Percentiles rank a stretch among this genome's conserved stretches.
phyloP scores from a whole-genome alignment of 2,329 filamentous ascomycete genomes.

The Aspergillus piperis region DNA sequence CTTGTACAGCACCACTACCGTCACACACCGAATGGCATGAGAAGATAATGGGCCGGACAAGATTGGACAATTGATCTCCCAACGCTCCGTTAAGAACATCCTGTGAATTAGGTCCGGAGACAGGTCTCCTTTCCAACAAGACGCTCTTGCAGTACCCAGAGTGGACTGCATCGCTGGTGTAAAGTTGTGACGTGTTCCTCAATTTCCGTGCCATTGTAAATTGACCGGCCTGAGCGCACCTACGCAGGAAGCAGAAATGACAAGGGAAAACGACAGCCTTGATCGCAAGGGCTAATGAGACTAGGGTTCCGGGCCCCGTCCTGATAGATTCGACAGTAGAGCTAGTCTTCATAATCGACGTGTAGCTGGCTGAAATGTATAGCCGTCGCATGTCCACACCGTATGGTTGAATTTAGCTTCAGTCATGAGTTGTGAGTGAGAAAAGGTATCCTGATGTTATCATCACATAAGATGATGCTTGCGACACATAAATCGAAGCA shows the following conservation, averaged over 20 bases:
- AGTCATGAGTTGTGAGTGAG: not conserved
- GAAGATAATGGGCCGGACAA: slow-evolving; percentile 29
- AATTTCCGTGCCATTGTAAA: slow-evolving; percentile 3
- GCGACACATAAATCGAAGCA: slow-evolving; percentile 1
- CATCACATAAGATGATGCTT: slow-evolving; percentile 2
- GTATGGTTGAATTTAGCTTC: not conserved
- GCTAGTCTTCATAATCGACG: not conserved
- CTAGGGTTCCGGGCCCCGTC: not conserved
- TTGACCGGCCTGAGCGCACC: not conserved
- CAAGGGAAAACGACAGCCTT: not conserved
- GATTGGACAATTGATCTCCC: slow-evolving; percentile 57
- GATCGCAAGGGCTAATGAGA: not conserved
- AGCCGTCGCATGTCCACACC: not conserved
- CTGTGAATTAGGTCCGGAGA: slow-evolving; percentile 48
- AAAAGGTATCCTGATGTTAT: slow-evolving; percentile 8
- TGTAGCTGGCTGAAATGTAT: not conserved
- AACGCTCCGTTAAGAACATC: slow-evolving; percentile 80
- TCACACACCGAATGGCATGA: slow-evolving; percentile 17
- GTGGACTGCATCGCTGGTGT: slow-evolving; percentile 71
- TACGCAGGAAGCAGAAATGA: not conserved
- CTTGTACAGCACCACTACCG: slow-evolving; percentile 20
- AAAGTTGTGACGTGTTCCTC: slow-evolving; percentile 5
- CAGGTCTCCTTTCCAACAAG: slow-evolving; percentile 45
- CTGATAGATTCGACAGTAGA: not conserved
- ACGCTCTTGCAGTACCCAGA: slow-evolving; percentile 71